These are phyloP conservation scores for Calophaca sinica DNA, from an alignment of 306 rosid genomes.

Conservation along the genomic window DNA sequence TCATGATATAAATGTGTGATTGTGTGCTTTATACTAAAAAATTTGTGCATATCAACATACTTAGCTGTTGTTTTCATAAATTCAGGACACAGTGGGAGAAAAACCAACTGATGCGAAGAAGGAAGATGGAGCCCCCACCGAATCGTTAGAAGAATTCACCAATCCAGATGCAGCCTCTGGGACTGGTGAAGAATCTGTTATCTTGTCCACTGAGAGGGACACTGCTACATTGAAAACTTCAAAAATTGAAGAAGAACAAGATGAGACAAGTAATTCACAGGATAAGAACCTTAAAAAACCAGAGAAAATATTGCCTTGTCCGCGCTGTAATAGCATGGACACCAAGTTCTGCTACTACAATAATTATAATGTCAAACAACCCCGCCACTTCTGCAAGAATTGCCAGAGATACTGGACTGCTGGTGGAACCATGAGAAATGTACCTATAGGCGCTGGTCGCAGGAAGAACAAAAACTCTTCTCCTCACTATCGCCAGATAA, in stretches of 20 bases:
- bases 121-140: conserved; percentile 38
- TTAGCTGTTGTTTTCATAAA: conserved; percentile 33
- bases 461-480: conserved; percentile 69
- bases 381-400: conserved; percentile 92
- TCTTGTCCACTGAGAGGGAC: conserved; percentile 58
- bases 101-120: conserved; percentile 43
- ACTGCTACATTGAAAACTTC: conserved; percentile 53
- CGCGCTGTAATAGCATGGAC: conserved; percentile 88
- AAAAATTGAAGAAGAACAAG: conserved; percentile 67
- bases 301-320: conserved; percentile 83
- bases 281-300: conserved; percentile 75
- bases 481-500: conserved; percentile 63
- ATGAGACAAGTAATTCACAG: conserved; percentile 61
- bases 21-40: not conserved
- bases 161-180: conserved; percentile 44
- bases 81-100: conserved; percentile 56
- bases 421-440: conserved; percentile 91
- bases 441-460: conserved; percentile 91
- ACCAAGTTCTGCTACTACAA: conserved; percentile 93
- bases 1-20: conserved; percentile 18
- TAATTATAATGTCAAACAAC: conserved; percentile 89
- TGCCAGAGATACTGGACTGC: conserved; percentile 97
- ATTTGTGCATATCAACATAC: not conserved
- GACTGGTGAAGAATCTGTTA: conserved; percentile 51
- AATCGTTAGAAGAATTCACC: conserved; percentile 32